A percentile compares a stretch with the other conserved stretches of the same genome.
phyloP scores from a whole-genome alignment of 192 early-diverging fungal species.

The Coemansia furcata region DNA sequence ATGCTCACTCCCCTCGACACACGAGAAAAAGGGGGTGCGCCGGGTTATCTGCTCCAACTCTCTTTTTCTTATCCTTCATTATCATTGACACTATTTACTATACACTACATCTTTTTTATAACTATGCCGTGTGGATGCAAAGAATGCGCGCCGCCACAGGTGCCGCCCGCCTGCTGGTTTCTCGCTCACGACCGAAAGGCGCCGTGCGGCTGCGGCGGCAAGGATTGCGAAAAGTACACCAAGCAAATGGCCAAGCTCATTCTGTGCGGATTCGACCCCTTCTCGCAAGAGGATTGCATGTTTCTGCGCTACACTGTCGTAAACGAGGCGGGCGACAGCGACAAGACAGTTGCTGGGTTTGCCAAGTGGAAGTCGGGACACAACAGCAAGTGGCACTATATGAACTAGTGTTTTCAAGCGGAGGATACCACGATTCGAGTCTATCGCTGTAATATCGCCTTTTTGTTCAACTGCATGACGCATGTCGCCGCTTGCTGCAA shows the following conservation, averaged over 20 bases:
- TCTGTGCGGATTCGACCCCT: conserved; percentile 35
- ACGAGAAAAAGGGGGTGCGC: background rate
- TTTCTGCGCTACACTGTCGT: conserved; percentile 42
- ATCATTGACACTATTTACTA: background rate
- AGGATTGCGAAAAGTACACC: conserved; percentile 27
- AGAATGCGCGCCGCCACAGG: conserved; percentile 8
- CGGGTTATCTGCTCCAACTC: background rate
- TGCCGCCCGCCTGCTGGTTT: conserved; percentile 43
- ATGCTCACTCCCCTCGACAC: background rate
- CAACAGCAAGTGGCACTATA: conserved; percentile 34
- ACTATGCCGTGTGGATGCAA: conserved; percentile 35
- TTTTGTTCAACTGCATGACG: conserved; percentile 2
- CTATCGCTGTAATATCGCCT: background rate
- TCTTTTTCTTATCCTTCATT: background rate
- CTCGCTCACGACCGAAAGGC: conserved; percentile 43
- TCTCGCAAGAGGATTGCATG: conserved; percentile 35
- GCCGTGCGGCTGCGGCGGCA: conserved; percentile 43
- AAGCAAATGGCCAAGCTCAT: conserved; percentile 43
- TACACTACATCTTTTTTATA: background rate
- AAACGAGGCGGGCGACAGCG: conserved; percentile 31
- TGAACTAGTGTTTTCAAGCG: conserved; percentile 8
- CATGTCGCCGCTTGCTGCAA: background rate
- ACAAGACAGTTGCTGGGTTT: conserved; percentile 34
- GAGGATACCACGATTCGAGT: background rate
- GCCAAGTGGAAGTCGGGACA: conserved; percentile 47